Percentiles rank a stretch among this genome's conserved stretches.
phyloP scores from a whole-genome alignment of 2,329 filamentous ascomycete species.

The Atkinsonella texensis region DNA sequence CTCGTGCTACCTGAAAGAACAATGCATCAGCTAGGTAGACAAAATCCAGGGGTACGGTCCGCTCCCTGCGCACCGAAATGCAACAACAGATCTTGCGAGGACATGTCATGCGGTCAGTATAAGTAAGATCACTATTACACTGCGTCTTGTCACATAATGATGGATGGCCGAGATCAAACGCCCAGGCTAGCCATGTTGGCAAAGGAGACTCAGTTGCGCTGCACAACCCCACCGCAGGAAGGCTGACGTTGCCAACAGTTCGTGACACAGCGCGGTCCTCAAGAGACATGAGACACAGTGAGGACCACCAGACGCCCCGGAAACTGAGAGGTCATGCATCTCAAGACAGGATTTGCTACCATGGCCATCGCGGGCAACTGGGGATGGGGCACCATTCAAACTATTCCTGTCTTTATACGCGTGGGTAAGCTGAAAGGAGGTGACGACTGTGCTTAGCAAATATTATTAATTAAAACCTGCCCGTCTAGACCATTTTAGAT shows the following conservation, averaged over 20 bases:
- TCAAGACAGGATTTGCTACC: neutral
- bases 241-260: neutral
- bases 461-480: too few relatives aligned
- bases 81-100: neutral
- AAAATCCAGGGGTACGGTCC: neutral
- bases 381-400: too few relatives aligned
- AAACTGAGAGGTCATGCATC: neutral
- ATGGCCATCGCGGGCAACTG: too few relatives aligned
- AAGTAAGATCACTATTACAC: constrained; percentile 2
- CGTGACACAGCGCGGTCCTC: neutral
- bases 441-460: too few relatives aligned
- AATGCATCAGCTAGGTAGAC: neutral
- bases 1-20: neutral
- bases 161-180: neutral
- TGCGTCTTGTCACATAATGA: neutral
- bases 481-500: too few relatives aligned
- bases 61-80: neutral
- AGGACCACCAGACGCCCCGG: neutral
- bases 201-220: neutral
- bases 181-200: neutral
- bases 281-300: neutral
- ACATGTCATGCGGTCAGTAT: constrained; percentile 2
- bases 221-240: neutral
- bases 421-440: too few relatives aligned
- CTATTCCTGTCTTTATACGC: too few relatives aligned